Conservation (phyloP, 1,284 basidiomycete genomes). For the Cryptococcus sp. region DNA sequence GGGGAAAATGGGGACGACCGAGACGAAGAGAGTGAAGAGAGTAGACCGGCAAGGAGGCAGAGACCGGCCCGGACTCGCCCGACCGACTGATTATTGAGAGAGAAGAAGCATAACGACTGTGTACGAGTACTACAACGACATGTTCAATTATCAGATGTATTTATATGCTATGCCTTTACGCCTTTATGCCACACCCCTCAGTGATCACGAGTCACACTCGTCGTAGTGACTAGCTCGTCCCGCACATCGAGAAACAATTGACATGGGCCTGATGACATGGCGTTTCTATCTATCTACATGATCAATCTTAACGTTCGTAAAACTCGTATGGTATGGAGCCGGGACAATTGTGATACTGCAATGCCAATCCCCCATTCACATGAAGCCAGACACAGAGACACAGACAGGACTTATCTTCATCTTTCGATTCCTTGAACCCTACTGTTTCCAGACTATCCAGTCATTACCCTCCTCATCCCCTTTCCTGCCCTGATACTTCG, state of each 20-base stretch:
- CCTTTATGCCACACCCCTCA: too few relatives aligned
- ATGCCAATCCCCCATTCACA: background rate
- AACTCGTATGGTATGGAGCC: too few relatives aligned
- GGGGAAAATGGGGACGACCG: conserved; percentile 9
- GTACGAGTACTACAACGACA: too few relatives aligned
- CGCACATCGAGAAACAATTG: too few relatives aligned
- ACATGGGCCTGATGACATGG: conserved; percentile 4
- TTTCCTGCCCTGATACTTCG: background rate
- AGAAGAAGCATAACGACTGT: conserved; percentile 16
- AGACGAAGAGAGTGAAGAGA: conserved; percentile 10
- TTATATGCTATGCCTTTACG: background rate
- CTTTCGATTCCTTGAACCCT: too few relatives aligned
- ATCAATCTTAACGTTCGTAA: too few relatives aligned
- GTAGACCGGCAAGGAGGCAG: too few relatives aligned
- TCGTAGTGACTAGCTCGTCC: too few relatives aligned
- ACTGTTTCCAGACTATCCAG: background rate
- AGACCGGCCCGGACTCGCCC: too few relatives aligned
- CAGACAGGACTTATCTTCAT: too few relatives aligned
- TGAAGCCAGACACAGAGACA: too few relatives aligned
- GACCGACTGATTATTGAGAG: background rate
- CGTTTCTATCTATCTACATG: background rate
- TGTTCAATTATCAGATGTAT: background rate
- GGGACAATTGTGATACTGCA: background rate
- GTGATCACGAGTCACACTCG: too few relatives aligned
- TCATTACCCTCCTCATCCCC: conserved; percentile 7